Evolutionary conservation across 2,329 filamentous ascomycete species (phyloP).

Genomic region (Decorospora gaudefroyi): DNA sequence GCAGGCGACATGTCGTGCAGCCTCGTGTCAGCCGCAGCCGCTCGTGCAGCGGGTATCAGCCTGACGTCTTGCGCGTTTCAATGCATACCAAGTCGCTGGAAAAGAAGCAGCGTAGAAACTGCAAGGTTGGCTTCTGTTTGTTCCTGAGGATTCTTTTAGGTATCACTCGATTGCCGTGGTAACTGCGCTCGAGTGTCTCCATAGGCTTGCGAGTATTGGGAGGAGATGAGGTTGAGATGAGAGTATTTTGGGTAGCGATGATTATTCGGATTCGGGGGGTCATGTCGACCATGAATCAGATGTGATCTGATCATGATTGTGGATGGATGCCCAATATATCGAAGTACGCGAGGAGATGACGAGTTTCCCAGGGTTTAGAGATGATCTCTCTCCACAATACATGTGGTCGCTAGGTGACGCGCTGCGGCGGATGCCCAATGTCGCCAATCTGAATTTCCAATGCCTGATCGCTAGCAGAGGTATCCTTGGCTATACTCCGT

Average conservation of each 20-base stretch:
- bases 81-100: neutral
- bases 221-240: slow-evolving; percentile 1
- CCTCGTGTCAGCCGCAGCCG: slow-evolving; percentile 14
- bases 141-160: too few species aligned
- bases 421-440: slow-evolving; percentile 11
- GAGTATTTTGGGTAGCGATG: too few species aligned
- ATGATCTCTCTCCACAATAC: slow-evolving; percentile 6
- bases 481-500: too few species aligned
- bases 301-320: slow-evolving; percentile 2
- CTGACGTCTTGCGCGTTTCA: slow-evolving; percentile 8
- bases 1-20: slow-evolving; percentile 7
- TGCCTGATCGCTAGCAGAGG: slow-evolving; percentile 2
- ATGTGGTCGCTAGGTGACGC: slow-evolving; percentile 8
- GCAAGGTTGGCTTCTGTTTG: too few species aligned
- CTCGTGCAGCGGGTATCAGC: slow-evolving; percentile 11
- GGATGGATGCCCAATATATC: neutral
- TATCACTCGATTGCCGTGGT: slow-evolving; percentile 3
- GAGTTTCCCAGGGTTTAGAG: slow-evolving; percentile 11
- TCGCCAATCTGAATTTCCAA: slow-evolving; percentile 9
- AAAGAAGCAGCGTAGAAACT: too few species aligned
- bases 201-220: slow-evolving; percentile 3
- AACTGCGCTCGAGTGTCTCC: neutral
- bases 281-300: too few species aligned
- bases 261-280: too few species aligned
- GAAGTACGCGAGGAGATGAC: neutral